Conservation (phyloP, 352 stramenopile species). For the Globisporangium cylindrosporum region DNA sequence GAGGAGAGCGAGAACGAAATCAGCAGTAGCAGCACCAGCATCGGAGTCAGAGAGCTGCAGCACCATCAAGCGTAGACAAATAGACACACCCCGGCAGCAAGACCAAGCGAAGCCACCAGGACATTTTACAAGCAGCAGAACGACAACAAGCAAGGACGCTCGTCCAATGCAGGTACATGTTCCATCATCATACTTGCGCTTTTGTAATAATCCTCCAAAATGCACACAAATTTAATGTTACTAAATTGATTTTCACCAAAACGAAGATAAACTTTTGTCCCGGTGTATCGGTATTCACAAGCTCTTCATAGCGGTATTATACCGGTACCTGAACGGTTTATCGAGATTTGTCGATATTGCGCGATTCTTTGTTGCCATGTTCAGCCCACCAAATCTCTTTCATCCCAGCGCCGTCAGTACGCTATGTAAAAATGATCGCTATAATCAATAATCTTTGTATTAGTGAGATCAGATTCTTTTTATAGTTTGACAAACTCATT, state of each 20-base stretch:
- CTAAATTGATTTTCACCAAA: not conserved
- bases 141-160: not conserved
- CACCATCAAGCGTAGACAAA: not conserved
- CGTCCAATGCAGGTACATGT: not conserved
- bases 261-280: too few relatives aligned
- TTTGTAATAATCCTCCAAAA: not conserved
- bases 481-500: too few relatives aligned
- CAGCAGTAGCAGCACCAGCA: not conserved
- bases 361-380: not conserved
- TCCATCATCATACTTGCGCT: not conserved
- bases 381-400: too few relatives aligned
- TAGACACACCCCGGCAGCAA: not conserved
- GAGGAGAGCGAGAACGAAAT: conserved; percentile 1
- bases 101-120: not conserved
- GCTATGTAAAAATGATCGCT: too few relatives aligned
- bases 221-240: not conserved
- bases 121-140: not conserved
- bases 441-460: too few relatives aligned
- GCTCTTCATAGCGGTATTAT: not conserved
- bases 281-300: not conserved
- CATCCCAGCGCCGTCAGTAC: too few relatives aligned
- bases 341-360: not conserved
- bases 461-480: too few relatives aligned
- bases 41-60: not conserved
- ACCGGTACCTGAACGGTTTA: not conserved